Base-by-base conservation (phyloP, 2,329 filamentous ascomycete genomes). In the Mollisia scopiformis region DNA sequence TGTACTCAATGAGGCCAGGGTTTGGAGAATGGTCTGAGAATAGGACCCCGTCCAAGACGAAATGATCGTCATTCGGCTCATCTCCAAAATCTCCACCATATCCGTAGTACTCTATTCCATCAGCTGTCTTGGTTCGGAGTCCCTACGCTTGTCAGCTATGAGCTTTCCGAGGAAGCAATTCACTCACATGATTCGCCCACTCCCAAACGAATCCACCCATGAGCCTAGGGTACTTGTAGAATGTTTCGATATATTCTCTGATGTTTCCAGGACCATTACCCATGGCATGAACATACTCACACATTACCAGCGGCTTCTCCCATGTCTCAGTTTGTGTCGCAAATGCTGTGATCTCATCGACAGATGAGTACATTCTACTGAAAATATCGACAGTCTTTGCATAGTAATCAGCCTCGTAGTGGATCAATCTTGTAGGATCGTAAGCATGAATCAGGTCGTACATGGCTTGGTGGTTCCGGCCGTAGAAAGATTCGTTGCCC, bases 401-500 rank as follows among this genome's bases (percentile, higher is more conserved):
- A 35, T 80, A 71, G 11, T 77, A 73, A 66, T 86, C 84, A 2
- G 79, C 81, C 70, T 86, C 84, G 64, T 86, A 86, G 68, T 87
- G 84, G 2, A 86, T 75, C 3, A 79, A 78, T 41, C 84, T 74
- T n/a, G 78, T 81, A 1, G 77, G 72, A 68, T 87, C 84, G 47
- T 76, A 77, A 0, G 71, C 62, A 55, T 82, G 82, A 62, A 82
- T 79, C 71, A 79, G 84, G 7, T 83, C 73, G 53, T 83, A 82
- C 84, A 86, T 86, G 2, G 79, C 79, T 28, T 75, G 75, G 63
- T 84, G 80, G 62, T 86, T 86, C 6, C 75, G 72, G 1, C 84
- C 84, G 62, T 84, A 85, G 69, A 84, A 86, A 0, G 82, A 79
- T 66, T 86, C 84, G 55, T 86, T 87, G 0, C 84, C 84, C 2